Conservation (phyloP, 352 stramenopile species). For the Phytophthora pini region DNA sequence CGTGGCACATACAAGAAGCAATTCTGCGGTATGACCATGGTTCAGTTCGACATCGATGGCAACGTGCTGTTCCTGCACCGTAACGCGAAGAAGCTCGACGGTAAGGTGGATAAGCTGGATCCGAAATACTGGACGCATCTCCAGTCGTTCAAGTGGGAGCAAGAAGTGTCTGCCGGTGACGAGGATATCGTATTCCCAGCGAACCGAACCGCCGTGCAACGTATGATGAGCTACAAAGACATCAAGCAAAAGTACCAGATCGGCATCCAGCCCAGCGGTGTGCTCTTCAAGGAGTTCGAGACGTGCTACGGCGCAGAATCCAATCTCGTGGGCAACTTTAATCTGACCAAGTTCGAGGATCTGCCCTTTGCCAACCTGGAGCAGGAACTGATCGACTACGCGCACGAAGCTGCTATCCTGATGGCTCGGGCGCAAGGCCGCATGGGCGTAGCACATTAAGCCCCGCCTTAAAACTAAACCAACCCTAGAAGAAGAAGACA, state of each 20-base stretch:
- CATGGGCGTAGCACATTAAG: constrained; percentile 13
- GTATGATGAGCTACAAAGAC: constrained; percentile 50
- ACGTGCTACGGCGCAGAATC: constrained; percentile 58
- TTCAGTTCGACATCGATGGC: constrained; percentile 62
- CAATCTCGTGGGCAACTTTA: constrained; percentile 44
- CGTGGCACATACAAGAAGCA: constrained; percentile 39
- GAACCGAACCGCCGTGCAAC: constrained; percentile 29
- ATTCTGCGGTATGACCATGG: constrained; percentile 83
- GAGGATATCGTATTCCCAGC: constrained; percentile 16
- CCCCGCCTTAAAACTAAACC: not conserved
- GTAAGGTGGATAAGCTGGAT: constrained; percentile 51
- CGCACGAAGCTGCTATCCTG: constrained; percentile 49
- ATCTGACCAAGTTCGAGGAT: constrained; percentile 48
- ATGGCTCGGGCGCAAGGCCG: constrained; percentile 28
- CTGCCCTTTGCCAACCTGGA: constrained; percentile 56
- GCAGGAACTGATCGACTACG: constrained; percentile 56
- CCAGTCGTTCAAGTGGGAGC: constrained; percentile 52
- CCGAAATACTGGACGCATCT: constrained; percentile 51
- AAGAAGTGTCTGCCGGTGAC: constrained; percentile 4
- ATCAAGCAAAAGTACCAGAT: constrained; percentile 56
- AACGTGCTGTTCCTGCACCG: constrained; percentile 76
- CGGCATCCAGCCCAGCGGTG: constrained; percentile 46
- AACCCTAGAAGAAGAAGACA: constrained; percentile 3
- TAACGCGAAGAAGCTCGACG: constrained; percentile 75
- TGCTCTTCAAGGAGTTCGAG: constrained; percentile 58